Evolutionary conservation across 495 filamentous ascomycete species (phyloP).

Genomic region (Xylaria intraflava): DNA sequence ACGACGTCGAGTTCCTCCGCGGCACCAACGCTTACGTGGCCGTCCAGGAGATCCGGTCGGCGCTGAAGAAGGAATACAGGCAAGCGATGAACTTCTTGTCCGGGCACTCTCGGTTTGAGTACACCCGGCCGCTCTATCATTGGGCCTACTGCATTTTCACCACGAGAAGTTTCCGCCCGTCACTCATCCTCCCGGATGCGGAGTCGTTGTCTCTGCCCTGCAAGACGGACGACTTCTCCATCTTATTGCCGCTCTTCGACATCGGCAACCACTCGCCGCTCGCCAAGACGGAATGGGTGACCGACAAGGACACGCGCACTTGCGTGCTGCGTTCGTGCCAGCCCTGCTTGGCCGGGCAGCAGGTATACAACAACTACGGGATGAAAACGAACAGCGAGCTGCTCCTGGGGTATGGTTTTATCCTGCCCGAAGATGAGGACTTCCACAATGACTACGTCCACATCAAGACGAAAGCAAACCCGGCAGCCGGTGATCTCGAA

Average conservation of each 20-base stretch:
- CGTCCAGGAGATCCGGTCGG: slow-evolving; percentile 37
- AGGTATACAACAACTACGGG: slow-evolving; percentile 51
- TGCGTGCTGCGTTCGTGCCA: slow-evolving; percentile 16
- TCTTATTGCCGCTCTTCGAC: slow-evolving; percentile 48
- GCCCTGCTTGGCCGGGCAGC: slow-evolving; percentile 22
- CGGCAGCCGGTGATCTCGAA: slow-evolving; percentile 18
- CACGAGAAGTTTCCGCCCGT: slow-evolving; percentile 47
- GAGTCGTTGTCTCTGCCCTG: slow-evolving; percentile 15
- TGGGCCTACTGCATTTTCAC: slow-evolving; percentile 52
- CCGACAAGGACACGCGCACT: slow-evolving; percentile 16
- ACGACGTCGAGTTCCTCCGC: slow-evolving; percentile 38
- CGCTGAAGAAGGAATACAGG: slow-evolving; percentile 38
- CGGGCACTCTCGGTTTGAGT: slow-evolving; percentile 26
- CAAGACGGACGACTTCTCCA: slow-evolving; percentile 42
- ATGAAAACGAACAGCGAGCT: slow-evolving; percentile 48
- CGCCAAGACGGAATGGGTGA: slow-evolving; percentile 36
- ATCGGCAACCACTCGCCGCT: slow-evolving; percentile 46
- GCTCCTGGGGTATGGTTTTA: slow-evolving; percentile 48
- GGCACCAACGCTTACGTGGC: slow-evolving; percentile 46
- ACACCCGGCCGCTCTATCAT: slow-evolving; percentile 41
- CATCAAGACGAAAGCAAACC: slow-evolving; percentile 33
- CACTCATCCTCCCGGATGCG: slow-evolving; percentile 33
- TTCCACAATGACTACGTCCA: slow-evolving; percentile 48
- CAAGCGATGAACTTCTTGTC: slow-evolving; percentile 35
- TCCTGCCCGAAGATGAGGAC: slow-evolving; percentile 29